A percentile compares a stretch with the other conserved stretches of the same genome.
These are phyloP conservation scores for Aphanomyces invadans DNA, from an alignment of 352 stramenopile species.

Conservation along the genomic window DNA sequence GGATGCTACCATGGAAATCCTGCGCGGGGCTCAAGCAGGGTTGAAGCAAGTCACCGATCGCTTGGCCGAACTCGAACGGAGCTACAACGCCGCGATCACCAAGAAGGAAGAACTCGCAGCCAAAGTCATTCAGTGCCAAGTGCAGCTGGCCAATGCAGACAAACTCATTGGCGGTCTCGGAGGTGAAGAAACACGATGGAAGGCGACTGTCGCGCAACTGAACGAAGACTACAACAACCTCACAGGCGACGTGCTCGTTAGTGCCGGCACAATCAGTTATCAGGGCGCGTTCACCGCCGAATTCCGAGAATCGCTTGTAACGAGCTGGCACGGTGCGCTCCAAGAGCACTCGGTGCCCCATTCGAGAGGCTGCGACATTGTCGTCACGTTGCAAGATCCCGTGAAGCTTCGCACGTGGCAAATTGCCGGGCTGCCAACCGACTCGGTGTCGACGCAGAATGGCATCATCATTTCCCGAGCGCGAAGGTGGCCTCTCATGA, in stretches of 20 bases:
- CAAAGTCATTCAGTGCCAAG: constrained; percentile 85
- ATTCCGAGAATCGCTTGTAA: constrained; percentile 67
- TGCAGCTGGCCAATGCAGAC: constrained; percentile 84
- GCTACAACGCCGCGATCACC: constrained; percentile 69
- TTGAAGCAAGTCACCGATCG: constrained; percentile 81
- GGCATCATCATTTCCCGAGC: constrained; percentile 86
- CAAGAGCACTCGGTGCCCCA: constrained; percentile 56
- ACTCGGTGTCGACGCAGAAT: constrained; percentile 90
- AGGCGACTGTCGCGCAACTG: constrained; percentile 68
- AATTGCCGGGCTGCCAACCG: constrained; percentile 77
- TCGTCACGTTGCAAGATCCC: constrained; percentile 76
- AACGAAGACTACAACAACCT: constrained; percentile 69
- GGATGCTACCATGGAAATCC: constrained; percentile 41
- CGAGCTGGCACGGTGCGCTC: constrained; percentile 56
- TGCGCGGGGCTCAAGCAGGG: constrained; percentile 48
- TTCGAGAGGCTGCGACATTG: constrained; percentile 78
- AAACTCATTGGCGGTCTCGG: constrained; percentile 73
- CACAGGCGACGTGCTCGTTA: constrained; percentile 80
- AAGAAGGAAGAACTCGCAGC: constrained; percentile 88
- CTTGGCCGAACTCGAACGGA: constrained; percentile 74
- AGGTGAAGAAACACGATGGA: constrained; percentile 80
- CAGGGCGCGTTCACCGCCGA: constrained; percentile 79
- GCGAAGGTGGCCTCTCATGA: constrained; percentile 81
- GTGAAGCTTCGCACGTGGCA: constrained; percentile 86
- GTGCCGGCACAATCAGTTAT: constrained; percentile 81